A percentile compares a stretch with the other conserved stretches of the same genome.
phyloP scores from a whole-genome alignment of 805 yeast species.

The Maudiozyma saulgeensis region DNA sequence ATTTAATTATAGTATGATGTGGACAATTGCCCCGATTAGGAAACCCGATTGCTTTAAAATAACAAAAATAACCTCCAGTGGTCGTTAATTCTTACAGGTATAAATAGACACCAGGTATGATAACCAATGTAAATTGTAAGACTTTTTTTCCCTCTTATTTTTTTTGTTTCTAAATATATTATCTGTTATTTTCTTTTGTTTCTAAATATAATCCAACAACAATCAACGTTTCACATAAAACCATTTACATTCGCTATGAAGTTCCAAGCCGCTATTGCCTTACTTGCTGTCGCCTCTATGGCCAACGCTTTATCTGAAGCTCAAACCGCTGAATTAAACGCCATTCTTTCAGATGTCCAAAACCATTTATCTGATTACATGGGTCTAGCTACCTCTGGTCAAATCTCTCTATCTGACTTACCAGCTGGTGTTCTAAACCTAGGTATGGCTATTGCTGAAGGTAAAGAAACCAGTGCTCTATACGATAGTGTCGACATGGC shows the following conservation, averaged over 20 bases:
- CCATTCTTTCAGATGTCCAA: slow-evolving; percentile 12
- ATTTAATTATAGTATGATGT: too few relatives aligned
- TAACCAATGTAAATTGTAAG: too few relatives aligned
- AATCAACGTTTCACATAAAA: not conserved
- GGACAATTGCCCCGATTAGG: too few relatives aligned
- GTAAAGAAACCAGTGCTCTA: slow-evolving; percentile 26
- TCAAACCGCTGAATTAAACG: slow-evolving; percentile 11
- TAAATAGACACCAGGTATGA: too few relatives aligned
- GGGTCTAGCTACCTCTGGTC: slow-evolving; percentile 1
- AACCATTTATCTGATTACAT: slow-evolving; percentile 9
- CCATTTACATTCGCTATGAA: not conserved
- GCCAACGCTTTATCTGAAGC: slow-evolving; percentile 5
- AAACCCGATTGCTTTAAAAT: too few relatives aligned
- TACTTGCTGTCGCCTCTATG: slow-evolving; percentile 5
- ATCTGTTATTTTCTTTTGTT: too few relatives aligned
- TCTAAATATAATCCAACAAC: too few relatives aligned
- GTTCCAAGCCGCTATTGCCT: slow-evolving; percentile 1
- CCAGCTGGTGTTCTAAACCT: slow-evolving; percentile 14
- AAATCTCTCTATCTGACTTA: slow-evolving; percentile 4
- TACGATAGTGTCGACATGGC: slow-evolving; percentile 20
- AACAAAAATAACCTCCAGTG: too few relatives aligned
- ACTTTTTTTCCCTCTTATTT: too few relatives aligned
- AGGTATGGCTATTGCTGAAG: slow-evolving; percentile 20
- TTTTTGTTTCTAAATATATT: too few relatives aligned
- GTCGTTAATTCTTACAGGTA: too few relatives aligned